Evolutionary conservation across 331 rosid species (phyloP), one percentile per base, ranked within the genome.

Genomic region (Malus hybrid): DNA sequence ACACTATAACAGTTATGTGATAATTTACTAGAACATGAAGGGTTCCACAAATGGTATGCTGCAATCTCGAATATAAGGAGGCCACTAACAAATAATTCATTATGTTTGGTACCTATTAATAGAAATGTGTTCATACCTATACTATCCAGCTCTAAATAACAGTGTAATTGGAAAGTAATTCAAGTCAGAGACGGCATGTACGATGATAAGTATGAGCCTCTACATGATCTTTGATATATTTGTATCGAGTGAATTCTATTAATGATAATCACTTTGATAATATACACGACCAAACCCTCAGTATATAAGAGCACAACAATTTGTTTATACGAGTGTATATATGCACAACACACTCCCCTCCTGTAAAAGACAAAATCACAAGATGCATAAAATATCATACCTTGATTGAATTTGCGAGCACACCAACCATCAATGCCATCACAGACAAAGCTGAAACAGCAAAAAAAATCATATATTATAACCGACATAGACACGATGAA

Each of bases 341-440:
- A 52, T 61, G 29, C 70, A 54, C n/a, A 48, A 67, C 32, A 65
- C 33, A 33, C 76, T 29, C 36, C 9, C 13, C 48, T 69, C 96
- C 97, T 84, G 87, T 9, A 19, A 32, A 32, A 65, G 96, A 90
- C 89, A 80, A 94, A 94, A 81, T 82, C 86, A 77, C 92, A 97
- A 76, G 97, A 97, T 13, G 83, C 91, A 87, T 96, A 76, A 78
- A 65, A 8, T 4, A 22, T 19, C 27, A 15, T 54, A 74, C 99
- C 99, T 85, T 94, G 99, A 77, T 94, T 94, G 80, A 94, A 94
- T 83, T 85, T 92, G 81, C 97, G 99, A 79, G 99, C 99, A 84
- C 96, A 89, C 99, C 77, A 73, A 73, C 77, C 77, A 73, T 73
- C 77, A 10, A 73, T 19, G 15, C 77, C 77, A 42, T 73, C 77